phyloP scores from a whole-genome alignment of 164 flowering plant genomes.

The Magnolia changhungtana region DNA sequence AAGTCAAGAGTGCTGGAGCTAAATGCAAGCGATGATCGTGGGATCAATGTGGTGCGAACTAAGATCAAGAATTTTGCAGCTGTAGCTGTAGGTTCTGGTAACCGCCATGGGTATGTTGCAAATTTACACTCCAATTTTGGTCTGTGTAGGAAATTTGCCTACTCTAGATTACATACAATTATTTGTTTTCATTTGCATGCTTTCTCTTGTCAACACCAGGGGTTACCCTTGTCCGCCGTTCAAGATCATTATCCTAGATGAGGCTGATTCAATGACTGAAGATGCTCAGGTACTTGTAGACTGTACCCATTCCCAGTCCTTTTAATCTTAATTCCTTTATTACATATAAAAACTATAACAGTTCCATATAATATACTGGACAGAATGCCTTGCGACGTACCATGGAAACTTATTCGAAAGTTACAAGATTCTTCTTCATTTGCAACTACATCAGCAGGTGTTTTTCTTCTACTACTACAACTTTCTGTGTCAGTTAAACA shows the following conservation, averaged over 20 bases:
- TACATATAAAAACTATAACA: neutral
- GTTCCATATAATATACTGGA: slow-evolving; percentile 4
- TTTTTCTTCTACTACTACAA: neutral
- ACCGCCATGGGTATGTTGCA: slow-evolving; percentile 51
- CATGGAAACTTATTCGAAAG: slow-evolving; percentile 97
- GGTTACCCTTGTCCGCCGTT: slow-evolving; percentile 90
- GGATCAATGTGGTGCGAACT: slow-evolving; percentile 94
- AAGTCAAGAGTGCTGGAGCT: slow-evolving; percentile 91
- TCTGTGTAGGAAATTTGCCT: neutral
- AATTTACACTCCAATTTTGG: neutral
- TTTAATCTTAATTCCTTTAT: neutral
- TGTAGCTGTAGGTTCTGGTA: slow-evolving; percentile 80
- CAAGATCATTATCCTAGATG: slow-evolving; percentile 91
- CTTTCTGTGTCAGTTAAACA: neutral
- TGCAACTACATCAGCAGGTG: slow-evolving; percentile 99
- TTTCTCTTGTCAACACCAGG: slow-evolving; percentile 27
- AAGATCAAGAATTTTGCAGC: slow-evolving; percentile 96
- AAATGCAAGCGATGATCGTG: slow-evolving; percentile 99
- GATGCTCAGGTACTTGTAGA: slow-evolving; percentile 83
- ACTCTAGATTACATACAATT: neutral
- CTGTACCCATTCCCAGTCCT: neutral
- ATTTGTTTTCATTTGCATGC: neutral
- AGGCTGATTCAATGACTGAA: slow-evolving; percentile 99
- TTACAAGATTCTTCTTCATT: slow-evolving; percentile 91
- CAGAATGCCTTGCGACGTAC: slow-evolving; percentile 96